phyloP scores from a whole-genome alignment of 768 basidiomycete genomes.

The Suillus lakei region DNA sequence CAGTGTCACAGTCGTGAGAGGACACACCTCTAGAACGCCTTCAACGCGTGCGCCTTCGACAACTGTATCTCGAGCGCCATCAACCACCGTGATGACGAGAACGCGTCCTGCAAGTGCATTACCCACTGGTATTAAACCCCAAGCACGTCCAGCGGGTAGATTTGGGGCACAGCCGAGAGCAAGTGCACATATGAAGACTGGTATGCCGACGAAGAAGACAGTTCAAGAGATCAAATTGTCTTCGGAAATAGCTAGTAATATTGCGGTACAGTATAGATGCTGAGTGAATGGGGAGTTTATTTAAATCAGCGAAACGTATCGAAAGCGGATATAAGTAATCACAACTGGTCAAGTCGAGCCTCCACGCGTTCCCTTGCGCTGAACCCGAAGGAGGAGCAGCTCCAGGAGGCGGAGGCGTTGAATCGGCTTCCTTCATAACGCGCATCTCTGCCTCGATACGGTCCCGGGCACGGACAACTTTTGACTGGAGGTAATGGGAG shows the following conservation, averaged over 20 bases:
- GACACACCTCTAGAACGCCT: conserved; percentile 4
- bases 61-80: conserved; percentile 14
- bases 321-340: conserved; percentile 24
- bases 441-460: conserved; percentile 88
- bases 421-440: conserved; percentile 27
- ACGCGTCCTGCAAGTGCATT: conserved; percentile 16
- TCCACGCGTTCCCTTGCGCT: conserved; percentile 22
- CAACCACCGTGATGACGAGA: conserved; percentile 15
- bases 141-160: conserved; percentile 1
- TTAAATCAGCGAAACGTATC: conserved; percentile 20
- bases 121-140: background rate
- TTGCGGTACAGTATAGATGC: conserved; percentile 19
- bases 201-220: conserved; percentile 35
- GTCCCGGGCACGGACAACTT: conserved; percentile 93
- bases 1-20: background rate
- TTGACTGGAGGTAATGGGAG: conserved; percentile 95
- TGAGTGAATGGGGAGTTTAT: conserved; percentile 33
- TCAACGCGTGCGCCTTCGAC: conserved; percentile 17
- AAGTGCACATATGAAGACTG: conserved; percentile 2
- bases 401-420: conserved; percentile 21
- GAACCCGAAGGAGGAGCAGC: conserved; percentile 14
- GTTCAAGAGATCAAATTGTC: conserved; percentile 33
- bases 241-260: conserved; percentile 27
- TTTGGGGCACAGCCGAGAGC: background rate
- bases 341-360: conserved; percentile 25